These are phyloP conservation scores for Ramalina intermedia DNA, from an alignment of 495 filamentous ascomycete genomes.

Conservation along the genomic window DNA sequence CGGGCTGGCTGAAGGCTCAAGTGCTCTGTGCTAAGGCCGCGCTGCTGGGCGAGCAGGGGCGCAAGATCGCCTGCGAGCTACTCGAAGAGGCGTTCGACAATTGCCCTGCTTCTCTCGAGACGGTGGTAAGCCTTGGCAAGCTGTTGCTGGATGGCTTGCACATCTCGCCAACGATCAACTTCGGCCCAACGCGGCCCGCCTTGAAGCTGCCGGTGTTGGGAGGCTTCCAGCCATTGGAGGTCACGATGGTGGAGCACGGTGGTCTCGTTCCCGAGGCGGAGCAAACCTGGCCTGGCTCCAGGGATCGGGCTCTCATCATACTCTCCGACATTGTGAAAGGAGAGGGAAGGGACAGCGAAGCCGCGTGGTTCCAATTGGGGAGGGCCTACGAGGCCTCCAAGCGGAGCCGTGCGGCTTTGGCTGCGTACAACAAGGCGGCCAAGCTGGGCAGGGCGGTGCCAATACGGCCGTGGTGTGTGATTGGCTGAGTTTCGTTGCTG, in stretches of 20 bases:
- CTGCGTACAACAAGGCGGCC: no score
- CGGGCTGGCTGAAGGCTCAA: conserved; percentile 71
- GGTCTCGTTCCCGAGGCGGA: conserved; percentile 19
- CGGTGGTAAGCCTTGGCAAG: conserved; percentile 69
- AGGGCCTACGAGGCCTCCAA: no score
- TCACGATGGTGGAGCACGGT: no score
- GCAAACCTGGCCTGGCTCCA: conserved; percentile 22
- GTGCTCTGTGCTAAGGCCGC: conserved; percentile 62
- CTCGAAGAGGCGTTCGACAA: conserved; percentile 71
- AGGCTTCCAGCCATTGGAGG: no score
- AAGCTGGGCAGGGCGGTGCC: no score
- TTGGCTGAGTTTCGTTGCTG: no score
- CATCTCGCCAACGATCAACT: conserved; percentile 30
- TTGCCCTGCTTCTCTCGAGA: conserved; percentile 59
- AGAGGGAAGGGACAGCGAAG: conserved; percentile 82
- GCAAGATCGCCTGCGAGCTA: conserved; percentile 48
- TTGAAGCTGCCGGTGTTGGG: no score
- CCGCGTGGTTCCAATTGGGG: conserved; percentile 79
- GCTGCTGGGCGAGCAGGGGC: conserved; percentile 30
- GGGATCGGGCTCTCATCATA: conserved; percentile 70
- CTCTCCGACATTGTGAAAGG: conserved; percentile 73
- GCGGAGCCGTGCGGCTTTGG: no score
- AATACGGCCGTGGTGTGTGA: no score
- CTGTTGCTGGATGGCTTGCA: conserved; percentile 51
- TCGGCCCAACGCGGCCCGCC: conserved; percentile 64